phyloP scores from a whole-genome alignment of 2,329 filamentous ascomycete genomes.

The Leptosphaerulina australis region DNA sequence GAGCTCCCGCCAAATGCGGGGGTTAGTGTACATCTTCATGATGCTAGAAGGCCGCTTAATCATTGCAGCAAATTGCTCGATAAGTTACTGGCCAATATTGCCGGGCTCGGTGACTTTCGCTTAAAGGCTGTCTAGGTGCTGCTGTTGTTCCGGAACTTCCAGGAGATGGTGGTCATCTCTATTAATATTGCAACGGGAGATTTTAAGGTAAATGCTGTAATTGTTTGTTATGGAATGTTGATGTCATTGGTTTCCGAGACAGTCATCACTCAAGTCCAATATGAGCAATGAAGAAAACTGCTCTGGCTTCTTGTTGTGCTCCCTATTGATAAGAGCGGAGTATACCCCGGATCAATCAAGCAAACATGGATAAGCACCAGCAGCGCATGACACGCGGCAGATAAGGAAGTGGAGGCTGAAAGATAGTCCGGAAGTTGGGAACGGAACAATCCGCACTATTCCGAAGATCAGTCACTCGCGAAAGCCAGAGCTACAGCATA shows the following conservation, averaged over 20 bases:
- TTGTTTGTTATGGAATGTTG: no score
- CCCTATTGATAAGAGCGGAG: constrained; percentile 7
- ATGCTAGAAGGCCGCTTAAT: neutral
- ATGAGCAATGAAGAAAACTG: neutral
- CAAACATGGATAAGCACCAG: neutral
- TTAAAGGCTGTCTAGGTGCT: neutral
- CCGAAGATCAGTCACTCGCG: neutral
- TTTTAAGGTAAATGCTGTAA: no score
- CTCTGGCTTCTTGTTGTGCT: neutral
- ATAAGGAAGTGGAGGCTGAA: constrained; percentile 13
- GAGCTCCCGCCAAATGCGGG: constrained; percentile 7
- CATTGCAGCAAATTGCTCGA: neutral
- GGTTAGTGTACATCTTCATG: constrained; percentile 8
- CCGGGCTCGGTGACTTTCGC: neutral
- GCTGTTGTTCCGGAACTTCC: neutral
- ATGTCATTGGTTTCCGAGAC: no score
- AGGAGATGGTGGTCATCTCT: neutral
- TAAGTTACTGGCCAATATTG: neutral
- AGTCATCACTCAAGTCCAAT: neutral
- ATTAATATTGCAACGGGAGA: no score
- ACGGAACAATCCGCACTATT: constrained; percentile 8
- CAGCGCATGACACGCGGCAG: constrained; percentile 8
- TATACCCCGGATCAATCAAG: neutral
- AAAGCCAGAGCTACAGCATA: no score
- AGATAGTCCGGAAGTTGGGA: constrained; percentile 1